These are phyloP conservation scores for Parachlorella kessleri DNA, from an alignment of 139 green algal species.

Conservation along the genomic window DNA sequence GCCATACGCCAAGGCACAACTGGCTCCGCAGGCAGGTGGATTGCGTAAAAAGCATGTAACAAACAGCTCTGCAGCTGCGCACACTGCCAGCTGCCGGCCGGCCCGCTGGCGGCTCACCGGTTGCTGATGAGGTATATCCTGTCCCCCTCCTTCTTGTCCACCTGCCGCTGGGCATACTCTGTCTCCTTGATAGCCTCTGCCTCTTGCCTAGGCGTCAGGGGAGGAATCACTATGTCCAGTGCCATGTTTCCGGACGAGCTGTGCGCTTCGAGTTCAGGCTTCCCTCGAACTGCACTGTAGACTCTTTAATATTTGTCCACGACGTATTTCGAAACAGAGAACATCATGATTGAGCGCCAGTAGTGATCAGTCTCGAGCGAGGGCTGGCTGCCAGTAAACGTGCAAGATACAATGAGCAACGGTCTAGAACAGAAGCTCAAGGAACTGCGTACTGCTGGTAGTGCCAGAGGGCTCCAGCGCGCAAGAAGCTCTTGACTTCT, in stretches of 20 bases:
- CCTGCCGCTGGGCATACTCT: background rate
- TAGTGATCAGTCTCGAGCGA: too few relatives aligned
- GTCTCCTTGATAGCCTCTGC: slow-evolving; percentile 17
- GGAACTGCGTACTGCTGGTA: too few relatives aligned
- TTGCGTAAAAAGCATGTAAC: background rate
- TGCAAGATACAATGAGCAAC: too few relatives aligned
- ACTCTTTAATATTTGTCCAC: too few relatives aligned
- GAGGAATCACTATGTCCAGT: slow-evolving; percentile 9
- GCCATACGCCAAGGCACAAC: background rate
- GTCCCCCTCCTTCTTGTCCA: background rate
- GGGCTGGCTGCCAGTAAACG: too few relatives aligned
- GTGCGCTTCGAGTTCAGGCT: too few relatives aligned
- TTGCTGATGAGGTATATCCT: slow-evolving; percentile 24
- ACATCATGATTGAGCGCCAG: too few relatives aligned
- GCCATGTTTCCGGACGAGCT: background rate
- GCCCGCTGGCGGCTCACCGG: background rate
- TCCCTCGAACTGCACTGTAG: too few relatives aligned
- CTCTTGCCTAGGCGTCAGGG: slow-evolving; percentile 19
- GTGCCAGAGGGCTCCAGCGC: too few relatives aligned
- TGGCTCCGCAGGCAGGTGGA: background rate
- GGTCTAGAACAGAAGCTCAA: too few relatives aligned
- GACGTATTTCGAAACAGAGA: too few relatives aligned
- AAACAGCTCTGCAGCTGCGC: background rate
- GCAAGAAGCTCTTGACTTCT: too few relatives aligned
- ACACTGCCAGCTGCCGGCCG: background rate